These are phyloP conservation scores for Blastocystis sp. DNA, from an alignment of 352 stramenopile species.

Conservation along the genomic window DNA sequence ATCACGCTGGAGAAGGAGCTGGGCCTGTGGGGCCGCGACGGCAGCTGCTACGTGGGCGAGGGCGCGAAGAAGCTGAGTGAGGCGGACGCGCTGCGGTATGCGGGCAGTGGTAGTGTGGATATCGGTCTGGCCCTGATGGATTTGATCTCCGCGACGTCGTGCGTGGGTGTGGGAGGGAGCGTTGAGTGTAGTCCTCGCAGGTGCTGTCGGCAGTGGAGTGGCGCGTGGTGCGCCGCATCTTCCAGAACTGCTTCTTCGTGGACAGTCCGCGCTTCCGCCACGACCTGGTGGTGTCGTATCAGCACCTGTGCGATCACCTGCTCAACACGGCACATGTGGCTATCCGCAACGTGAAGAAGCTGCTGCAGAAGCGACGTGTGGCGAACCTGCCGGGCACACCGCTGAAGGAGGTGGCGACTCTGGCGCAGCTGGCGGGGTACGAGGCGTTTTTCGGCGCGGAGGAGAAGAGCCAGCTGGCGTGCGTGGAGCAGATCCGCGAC, in stretches of 20 bases:
- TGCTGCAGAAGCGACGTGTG: neutral
- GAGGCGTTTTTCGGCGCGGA: neutral
- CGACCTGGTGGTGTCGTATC: constrained; percentile 12
- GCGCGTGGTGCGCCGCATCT: neutral
- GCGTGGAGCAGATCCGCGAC: neutral
- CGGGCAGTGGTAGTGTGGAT: constrained; percentile 1
- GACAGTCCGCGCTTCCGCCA: constrained; percentile 43
- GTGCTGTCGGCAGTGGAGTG: neutral
- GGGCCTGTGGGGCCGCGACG: constrained; percentile 6
- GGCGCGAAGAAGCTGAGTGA: neutral
- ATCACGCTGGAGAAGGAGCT: constrained; percentile 53
- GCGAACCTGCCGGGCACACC: neutral
- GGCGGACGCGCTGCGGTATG: neutral
- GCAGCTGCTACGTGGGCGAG: neutral
- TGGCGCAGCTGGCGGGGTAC: neutral
- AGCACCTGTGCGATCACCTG: neutral
- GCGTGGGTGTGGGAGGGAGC: neutral
- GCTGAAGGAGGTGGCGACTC: neutral
- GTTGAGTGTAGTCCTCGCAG: constrained; percentile 37
- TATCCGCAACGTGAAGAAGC: neutral
- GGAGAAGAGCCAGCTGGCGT: neutral
- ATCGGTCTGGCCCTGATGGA: constrained; percentile 41
- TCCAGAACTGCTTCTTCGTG: constrained; percentile 3
- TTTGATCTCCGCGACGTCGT: constrained; percentile 18
- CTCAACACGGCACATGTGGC: neutral